phyloP scores from a whole-genome alignment of 169 alveolate species.

The Plasmodium vivax region DNA sequence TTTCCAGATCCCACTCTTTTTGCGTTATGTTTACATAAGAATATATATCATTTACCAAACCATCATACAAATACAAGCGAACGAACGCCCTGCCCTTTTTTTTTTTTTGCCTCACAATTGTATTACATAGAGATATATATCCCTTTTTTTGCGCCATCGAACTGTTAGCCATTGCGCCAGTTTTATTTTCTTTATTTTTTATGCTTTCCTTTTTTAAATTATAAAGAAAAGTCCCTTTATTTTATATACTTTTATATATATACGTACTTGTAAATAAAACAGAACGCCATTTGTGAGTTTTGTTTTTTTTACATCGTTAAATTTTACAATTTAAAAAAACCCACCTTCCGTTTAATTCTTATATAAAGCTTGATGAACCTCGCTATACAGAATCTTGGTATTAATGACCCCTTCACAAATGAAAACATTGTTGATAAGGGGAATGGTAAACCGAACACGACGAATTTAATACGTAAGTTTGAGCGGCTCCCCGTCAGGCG shows the following conservation, averaged over 20 bases:
- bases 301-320: neutral
- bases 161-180: neutral
- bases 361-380: constrained; percentile 73
- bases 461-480: constrained; percentile 73
- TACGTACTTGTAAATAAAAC: neutral
- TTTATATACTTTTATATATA: too few species aligned
- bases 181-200: too few species aligned
- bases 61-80: neutral
- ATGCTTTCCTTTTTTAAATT: neutral
- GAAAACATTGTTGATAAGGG: constrained; percentile 75
- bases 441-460: constrained; percentile 70
- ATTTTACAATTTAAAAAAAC: neutral
- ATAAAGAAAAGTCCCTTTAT: neutral
- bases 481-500: neutral
- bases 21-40: neutral
- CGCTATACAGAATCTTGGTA: constrained; percentile 76
- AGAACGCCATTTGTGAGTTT: neutral
- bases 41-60: neutral
- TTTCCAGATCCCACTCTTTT: neutral
- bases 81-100: neutral
- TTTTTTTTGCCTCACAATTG: neutral
- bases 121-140: neutral
- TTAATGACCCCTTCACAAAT: constrained; percentile 76
- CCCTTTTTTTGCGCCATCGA: neutral
- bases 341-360: neutral